phyloP scores from a whole-genome alignment of 352 stramenopile genomes.

The Pythium folliculosum region DNA sequence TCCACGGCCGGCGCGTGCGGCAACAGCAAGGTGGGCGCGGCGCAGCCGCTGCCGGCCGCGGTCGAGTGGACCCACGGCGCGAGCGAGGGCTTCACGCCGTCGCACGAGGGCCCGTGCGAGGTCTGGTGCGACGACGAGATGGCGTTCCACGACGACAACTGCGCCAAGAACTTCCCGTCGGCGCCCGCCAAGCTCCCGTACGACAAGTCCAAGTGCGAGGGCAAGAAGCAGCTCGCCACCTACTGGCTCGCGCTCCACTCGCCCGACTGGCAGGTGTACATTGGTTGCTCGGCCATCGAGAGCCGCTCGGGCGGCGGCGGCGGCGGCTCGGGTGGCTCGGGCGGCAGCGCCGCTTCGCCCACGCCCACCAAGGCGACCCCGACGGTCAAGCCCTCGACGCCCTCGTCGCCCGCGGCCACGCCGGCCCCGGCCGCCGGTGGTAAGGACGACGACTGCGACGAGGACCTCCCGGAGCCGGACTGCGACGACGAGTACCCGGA shows the following conservation, averaged over 20 bases:
- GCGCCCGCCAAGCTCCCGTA: constrained; percentile 17
- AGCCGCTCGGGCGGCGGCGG: constrained; percentile 18
- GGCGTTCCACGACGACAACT: constrained; percentile 20
- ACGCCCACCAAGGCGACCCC: neutral
- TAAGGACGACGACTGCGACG: constrained; percentile 7
- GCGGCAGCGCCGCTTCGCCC: constrained; percentile 3
- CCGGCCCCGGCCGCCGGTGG: constrained; percentile 4
- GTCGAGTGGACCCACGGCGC: constrained; percentile 16
- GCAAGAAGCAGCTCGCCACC: constrained; percentile 27
- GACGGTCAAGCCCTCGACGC: constrained; percentile 7
- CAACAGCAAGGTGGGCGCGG: neutral
- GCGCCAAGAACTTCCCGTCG: constrained; percentile 15
- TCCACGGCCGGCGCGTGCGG: neutral
- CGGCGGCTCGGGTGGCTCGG: neutral
- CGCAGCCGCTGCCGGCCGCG: constrained; percentile 7
- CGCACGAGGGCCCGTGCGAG: constrained; percentile 28
- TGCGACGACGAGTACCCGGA: constrained; percentile 8
- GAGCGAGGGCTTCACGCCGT: constrained; percentile 25
- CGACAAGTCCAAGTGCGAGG: constrained; percentile 32
- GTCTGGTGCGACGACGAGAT: constrained; percentile 24
- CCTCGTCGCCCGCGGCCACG: neutral
- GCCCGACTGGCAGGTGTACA: constrained; percentile 36
- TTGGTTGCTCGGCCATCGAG: constrained; percentile 29
- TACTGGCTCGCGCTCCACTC: constrained; percentile 38
- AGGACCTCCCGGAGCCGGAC: constrained; percentile 8